Evolutionary conservation across 192 early-diverging fungal genomes (phyloP).

Genomic region (Phycomyces blakesleeanus): DNA sequence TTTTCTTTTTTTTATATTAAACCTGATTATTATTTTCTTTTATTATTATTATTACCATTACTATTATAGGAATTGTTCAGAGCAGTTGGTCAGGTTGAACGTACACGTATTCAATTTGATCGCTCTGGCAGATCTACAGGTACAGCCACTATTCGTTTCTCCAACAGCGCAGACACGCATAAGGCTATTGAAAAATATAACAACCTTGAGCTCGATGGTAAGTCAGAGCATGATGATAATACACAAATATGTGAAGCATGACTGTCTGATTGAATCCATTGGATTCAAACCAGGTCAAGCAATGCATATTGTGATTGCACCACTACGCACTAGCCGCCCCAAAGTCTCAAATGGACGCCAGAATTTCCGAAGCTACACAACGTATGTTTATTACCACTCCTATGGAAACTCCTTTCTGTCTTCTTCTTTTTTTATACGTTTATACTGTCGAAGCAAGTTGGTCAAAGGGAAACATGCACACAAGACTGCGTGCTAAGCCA

Average conservation of each 20-base stretch:
- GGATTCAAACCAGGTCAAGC: conserved; percentile 13
- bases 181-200: conserved; percentile 47
- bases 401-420: background rate
- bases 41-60: too few relatives aligned
- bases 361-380: background rate
- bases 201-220: conserved; percentile 52
- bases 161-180: conserved; percentile 36
- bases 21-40: too few relatives aligned
- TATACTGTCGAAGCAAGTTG: background rate
- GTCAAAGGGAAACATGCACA: background rate
- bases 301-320: conserved; percentile 22
- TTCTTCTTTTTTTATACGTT: background rate
- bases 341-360: background rate
- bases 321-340: background rate
- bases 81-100: conserved; percentile 44
- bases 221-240: background rate
- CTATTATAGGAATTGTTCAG: conserved; percentile 48
- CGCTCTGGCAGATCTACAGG: conserved; percentile 52
- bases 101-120: conserved; percentile 41
- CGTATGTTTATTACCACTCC: background rate
- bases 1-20: too few relatives aligned
- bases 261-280: background rate
- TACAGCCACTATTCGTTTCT: conserved; percentile 44
- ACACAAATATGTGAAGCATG: background rate
- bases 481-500: background rate